Evolutionary conservation across 306 rosid genomes (phyloP), one percentile per base, ranked within the genome.

Genomic region (Quercus berberidifolia): DNA sequence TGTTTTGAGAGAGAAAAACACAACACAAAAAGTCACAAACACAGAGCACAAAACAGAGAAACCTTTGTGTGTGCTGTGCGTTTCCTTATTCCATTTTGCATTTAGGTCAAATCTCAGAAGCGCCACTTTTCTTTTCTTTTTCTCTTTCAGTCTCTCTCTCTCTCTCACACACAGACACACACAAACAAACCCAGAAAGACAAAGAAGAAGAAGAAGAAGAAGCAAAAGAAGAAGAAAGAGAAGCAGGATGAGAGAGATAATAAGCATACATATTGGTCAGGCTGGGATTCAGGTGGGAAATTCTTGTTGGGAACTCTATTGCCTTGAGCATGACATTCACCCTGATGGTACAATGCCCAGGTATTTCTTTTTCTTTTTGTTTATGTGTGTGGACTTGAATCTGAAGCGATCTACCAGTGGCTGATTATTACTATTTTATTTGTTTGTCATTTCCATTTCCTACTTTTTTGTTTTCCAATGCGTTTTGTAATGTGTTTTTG

Each of bases 301-400:
- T 71, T 95, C 99, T 0, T 95, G 99, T 82, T 95, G 99, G 99
- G 99, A 95, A 83, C 99, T 95, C n/a, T 95, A 95, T 82, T 95
- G 99, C 69, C 99, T 95, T 55, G 99, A 95, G 68, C 99, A 95
- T 90, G 99, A 92, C 84, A 95, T 95, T 76, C 95, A 90, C 10
- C 92, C 91, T 3, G 99, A 95, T 15, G 99, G 99, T 17, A 86
- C 85, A 88, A 95, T 95, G 99, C 99, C 98, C 2, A 90, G 98
- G 98, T 87, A 56, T 0, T 5, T 1, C 20, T 55, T 3, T 7
- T 6, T 55, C 1, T 13, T 0, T 13, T 46, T 9, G 4, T 46
- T 46, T 12, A 12, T 49, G 54, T 49, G 54, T 49, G 54, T 49
- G 54, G 54, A 49, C 15, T 49, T 49, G 54, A 49, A 49, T 49